phyloP scores from a whole-genome alignment of 768 basidiomycete genomes.

The Symmetrospora coprosmae region DNA sequence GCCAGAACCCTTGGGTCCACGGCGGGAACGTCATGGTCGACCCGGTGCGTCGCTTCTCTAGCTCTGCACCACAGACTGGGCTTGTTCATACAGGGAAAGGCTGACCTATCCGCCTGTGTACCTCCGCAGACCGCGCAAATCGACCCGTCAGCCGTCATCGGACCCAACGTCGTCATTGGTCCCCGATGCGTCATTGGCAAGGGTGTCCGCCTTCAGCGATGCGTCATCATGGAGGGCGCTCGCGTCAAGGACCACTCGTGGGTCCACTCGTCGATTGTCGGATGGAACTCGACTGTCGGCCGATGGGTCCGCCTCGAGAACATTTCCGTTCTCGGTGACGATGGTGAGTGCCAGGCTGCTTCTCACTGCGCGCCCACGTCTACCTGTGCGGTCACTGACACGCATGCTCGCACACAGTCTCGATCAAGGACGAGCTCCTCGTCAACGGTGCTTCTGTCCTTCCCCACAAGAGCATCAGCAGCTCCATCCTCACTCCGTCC shows the following conservation, averaged over 20 bases:
- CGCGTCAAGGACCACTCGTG: conserved; percentile 42
- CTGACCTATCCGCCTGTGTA: neutral
- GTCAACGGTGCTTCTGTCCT: conserved; percentile 40
- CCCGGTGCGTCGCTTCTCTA: conserved; percentile 30
- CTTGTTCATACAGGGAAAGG: too few species aligned
- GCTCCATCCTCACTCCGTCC: conserved; percentile 32
- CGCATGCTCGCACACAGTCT: conserved; percentile 24
- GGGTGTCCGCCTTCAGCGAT: conserved; percentile 42
- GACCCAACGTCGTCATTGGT: conserved; percentile 43
- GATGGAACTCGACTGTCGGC: conserved; percentile 35
- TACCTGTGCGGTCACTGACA: neutral
- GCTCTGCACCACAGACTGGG: too few species aligned
- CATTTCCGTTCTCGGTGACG: conserved; percentile 41
- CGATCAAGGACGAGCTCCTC: conserved; percentile 43
- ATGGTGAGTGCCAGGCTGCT: conserved; percentile 33
- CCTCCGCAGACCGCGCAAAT: conserved; percentile 34
- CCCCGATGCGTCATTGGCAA: conserved; percentile 41
- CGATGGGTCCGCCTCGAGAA: conserved; percentile 28
- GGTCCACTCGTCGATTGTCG: conserved; percentile 42
- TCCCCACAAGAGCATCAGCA: conserved; percentile 31
- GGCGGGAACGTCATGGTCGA: conserved; percentile 43
- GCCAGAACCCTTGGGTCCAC: conserved; percentile 40
- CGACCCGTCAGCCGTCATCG: conserved; percentile 39
- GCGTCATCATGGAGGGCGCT: conserved; percentile 41
- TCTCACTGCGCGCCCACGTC: neutral